Base-by-base conservation (phyloP, 106 monocot species). In the Dioscorea zingiberensis region DNA sequence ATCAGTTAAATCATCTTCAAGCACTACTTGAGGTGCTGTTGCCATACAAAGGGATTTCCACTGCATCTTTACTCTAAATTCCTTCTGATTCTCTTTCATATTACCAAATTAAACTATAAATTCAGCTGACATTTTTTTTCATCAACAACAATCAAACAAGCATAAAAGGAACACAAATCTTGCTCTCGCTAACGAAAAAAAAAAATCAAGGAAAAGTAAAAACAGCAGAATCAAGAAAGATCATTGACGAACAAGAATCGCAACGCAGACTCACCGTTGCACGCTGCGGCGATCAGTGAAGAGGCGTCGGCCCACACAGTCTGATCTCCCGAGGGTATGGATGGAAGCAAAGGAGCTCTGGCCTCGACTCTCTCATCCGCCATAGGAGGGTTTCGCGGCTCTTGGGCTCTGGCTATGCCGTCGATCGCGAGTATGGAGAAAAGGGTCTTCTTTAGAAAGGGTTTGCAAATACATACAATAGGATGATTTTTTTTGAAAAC, bases 241-340 rank as follows among this genome's bases (percentile, higher is more conserved):
- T 38, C 38, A 38, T 6, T 38, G 38, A 38, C 6, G 38, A 38
- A 8, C 4, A 6, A 6, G 3, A 38, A 38, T 10, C 6, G 0
- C 21, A 47, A 47, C 10, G 27, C 25, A 73, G 10, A 23, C 48
- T 69, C 60, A 80, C 80, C 80, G 38, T 26, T 65, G 64, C 80
- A 74, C 6, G 80, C 80, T 32, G 80, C 69, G 21, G 68, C 73
- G 29, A 80, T 74, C 65, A 80, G 58, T 21, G 80, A 70, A 2
- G 80, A 80, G 19, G 70, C 74, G 54, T 80, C 80, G 44, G 65
- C 80, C 80, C 80, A 80, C 19, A 74, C 70, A 27, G 64, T 66
- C 15, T 48, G 30, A 13, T 80, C 80, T 1, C 80, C 74, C 21
- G 59, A 55, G 21, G 74, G 65, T 47, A 80, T 74, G 18, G 65